Evolutionary conservation across 2,329 filamentous ascomycete genomes (phyloP).

Genomic region (Aspergillus carbonarius): DNA sequence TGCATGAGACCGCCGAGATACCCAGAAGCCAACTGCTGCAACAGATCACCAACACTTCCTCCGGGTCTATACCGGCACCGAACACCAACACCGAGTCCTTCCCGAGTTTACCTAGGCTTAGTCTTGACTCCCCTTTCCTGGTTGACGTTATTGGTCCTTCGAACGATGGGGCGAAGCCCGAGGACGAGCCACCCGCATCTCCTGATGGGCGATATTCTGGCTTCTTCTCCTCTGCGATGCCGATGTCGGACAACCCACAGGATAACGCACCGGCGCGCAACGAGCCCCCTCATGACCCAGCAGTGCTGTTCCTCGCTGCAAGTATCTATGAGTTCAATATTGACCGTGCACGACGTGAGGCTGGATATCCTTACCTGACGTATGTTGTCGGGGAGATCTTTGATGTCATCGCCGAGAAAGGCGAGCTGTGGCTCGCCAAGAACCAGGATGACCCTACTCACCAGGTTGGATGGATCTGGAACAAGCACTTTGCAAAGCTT

Average conservation of each 20-base stretch:
- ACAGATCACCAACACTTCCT: conserved; percentile 50
- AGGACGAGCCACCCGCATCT: conserved; percentile 31
- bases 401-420: conserved; percentile 92
- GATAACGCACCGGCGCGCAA: conserved; percentile 44
- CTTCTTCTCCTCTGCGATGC: conserved; percentile 83
- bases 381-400: conserved; percentile 95
- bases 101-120: conserved; percentile 43
- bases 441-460: conserved; percentile 87
- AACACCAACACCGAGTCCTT: conserved; percentile 30
- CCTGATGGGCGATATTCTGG: conserved; percentile 64
- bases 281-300: conserved; percentile 45
- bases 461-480: conserved; percentile 96
- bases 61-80: conserved; percentile 16
- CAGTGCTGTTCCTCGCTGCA: conserved; percentile 84
- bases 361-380: conserved; percentile 91
- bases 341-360: conserved; percentile 84
- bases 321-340: conserved; percentile 98
- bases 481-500: conserved; percentile 82
- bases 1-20: conserved; percentile 57
- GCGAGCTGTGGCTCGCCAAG: conserved; percentile 94
- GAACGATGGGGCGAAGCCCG: conserved; percentile 20
- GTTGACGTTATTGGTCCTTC: conserved; percentile 39
- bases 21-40: conserved; percentile 52
- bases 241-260: conserved; percentile 65
- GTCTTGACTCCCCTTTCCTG: conserved; percentile 47